Base-by-base conservation (phyloP, 352 stramenopile species). In the Globisporangium rhizosaccharum region DNA sequence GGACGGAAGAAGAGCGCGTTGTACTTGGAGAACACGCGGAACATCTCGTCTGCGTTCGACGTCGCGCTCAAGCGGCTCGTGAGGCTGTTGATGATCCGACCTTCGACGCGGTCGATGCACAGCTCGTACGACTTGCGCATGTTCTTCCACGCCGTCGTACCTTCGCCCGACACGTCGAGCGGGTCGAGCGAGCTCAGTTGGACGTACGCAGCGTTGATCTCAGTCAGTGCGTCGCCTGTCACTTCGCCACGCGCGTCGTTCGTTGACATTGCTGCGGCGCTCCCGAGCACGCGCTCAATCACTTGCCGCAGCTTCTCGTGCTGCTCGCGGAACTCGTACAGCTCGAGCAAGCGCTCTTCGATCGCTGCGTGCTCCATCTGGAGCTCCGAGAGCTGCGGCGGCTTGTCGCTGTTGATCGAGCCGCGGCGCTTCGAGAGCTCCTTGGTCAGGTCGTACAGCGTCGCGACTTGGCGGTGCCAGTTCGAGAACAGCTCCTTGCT, bases 1-100 rank as follows among this genome's bases (percentile, higher is more conserved):
- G 95, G 96, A 15, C 97, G 88, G 51, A 98, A 97, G 64, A 99
- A 96, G 28, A 99, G 85, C 44, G 95, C 91, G 58, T 99, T 99
- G 78, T 99, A 99, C 63, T 97, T 96, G 18, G 90, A 96, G 64
- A 99, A 99, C 6, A 99, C 96, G 11, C 88, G 79, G 57, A 98
- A 98, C 93, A 98, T 98, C 59, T 98, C 90, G 59, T 98, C 94
- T 3, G 97, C 97, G 37, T 95, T 97, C 37, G 76, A 87, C 3
- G 92, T 96, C 26, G 80, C 80, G 51, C 77, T 91, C 33, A 98
- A 63, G 11, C 87, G 77, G 57, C 81, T 93, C 8, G 88, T 94
- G 20, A 98, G 73, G 58, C 87, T 96, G 44, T 64, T 82, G 54
- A 96, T 96, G 58, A 98, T 96, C 37, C 86, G 79, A 5, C 88